Percentiles rank a stretch among this genome's conserved stretches.
Evolutionary conservation across 306 rosid genomes (phyloP).

Genomic region (Dalbergia cultrata): DNA sequence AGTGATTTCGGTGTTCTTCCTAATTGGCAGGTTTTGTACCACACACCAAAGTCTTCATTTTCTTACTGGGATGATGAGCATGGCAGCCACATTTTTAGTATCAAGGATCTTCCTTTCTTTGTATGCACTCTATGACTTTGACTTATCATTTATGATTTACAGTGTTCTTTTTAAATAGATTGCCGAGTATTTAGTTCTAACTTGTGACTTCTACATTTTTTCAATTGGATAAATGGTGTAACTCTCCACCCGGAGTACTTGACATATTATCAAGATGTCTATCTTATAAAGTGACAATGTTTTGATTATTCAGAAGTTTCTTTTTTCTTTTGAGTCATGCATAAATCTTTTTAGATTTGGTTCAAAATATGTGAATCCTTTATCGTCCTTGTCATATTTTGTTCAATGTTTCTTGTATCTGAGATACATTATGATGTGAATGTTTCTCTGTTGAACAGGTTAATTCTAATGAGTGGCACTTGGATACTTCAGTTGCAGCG

Average conservation of each 20-base stretch:
- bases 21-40: conserved; percentile 79
- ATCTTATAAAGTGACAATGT: conserved; percentile 24
- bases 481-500: conserved; percentile 96
- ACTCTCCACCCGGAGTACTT: neutral
- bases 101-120: conserved; percentile 93
- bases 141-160: conserved; percentile 45
- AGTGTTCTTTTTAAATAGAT: conserved; percentile 27
- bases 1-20: conserved; percentile 31
- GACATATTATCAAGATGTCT: conserved; percentile 30
- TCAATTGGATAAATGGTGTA: conserved; percentile 27
- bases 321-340: conserved; percentile 15
- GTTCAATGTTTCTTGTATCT: conserved; percentile 21
- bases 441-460: conserved; percentile 64
- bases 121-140: conserved; percentile 57
- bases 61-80: conserved; percentile 81
- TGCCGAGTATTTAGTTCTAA: conserved; percentile 13
- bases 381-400: conserved; percentile 12
- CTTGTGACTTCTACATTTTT: conserved; percentile 6
- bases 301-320: conserved; percentile 23
- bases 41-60: conserved; percentile 83
- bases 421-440: conserved; percentile 31
- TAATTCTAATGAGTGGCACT: conserved; percentile 96
- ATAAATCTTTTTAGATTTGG: neutral
- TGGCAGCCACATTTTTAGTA: conserved; percentile 71
- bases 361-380: conserved; percentile 20